phyloP scores from a whole-genome alignment of 2,329 filamentous ascomycete species.

The Ascocoryne sarcoides region DNA sequence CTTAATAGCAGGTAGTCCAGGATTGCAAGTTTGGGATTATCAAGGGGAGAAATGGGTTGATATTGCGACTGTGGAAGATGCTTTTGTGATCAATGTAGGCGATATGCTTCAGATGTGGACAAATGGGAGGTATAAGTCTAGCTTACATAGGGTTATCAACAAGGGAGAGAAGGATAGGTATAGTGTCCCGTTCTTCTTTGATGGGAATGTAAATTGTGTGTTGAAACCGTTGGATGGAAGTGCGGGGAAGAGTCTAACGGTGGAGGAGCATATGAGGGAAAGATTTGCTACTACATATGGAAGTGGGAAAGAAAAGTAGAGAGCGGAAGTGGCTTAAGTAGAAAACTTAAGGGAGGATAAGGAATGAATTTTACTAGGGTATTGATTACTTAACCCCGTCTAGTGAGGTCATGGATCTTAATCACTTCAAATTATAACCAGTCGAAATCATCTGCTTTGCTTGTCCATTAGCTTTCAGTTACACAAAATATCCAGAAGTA shows the following conservation, averaged over 20 bases:
- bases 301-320: conserved; percentile 13
- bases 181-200: conserved; percentile 46
- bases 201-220: conserved; percentile 40
- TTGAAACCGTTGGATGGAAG: conserved; percentile 20
- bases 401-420: too few relatives aligned
- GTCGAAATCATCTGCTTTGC: too few relatives aligned
- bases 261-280: conserved; percentile 24
- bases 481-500: too few relatives aligned
- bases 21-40: conserved; percentile 42
- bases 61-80: conserved; percentile 34
- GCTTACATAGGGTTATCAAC: conserved; percentile 46
- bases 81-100: conserved; percentile 43
- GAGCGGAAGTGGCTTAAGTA: too few relatives aligned
- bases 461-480: too few relatives aligned
- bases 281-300: conserved; percentile 22
- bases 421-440: too few relatives aligned
- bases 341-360: too few relatives aligned
- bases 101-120: conserved; percentile 42
- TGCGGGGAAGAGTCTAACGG: conserved; percentile 14
- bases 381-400: too few relatives aligned
- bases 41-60: conserved; percentile 33
- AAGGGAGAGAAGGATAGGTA: conserved; percentile 40
- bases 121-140: conserved; percentile 41
- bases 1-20: conserved; percentile 39
- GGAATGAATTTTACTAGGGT: too few relatives aligned